Evolutionary conservation across 345 rosid species (phyloP).

Genomic region (Eucalyptus decipiens): DNA sequence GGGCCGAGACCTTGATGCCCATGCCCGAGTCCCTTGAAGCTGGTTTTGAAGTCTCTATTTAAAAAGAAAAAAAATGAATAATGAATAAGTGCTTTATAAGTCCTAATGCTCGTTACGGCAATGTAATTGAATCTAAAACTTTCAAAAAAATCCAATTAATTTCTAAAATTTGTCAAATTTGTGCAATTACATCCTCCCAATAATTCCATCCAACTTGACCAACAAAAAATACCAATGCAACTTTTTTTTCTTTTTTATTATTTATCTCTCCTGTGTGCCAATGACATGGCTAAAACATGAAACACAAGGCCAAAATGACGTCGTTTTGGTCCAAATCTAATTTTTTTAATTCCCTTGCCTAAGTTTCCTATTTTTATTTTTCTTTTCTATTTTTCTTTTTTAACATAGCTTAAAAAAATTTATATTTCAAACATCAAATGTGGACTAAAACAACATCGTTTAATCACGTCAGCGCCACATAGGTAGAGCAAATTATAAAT

Average conservation of each 20-base stretch:
- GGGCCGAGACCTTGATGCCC: accelerated
- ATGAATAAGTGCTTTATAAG: no score
- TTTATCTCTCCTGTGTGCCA: background rate
- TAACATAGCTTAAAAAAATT: background rate
- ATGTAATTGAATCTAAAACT: accelerated
- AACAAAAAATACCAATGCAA: accelerated
- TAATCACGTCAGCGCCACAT: accelerated
- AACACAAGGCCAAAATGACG: background rate
- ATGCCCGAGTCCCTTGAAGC: accelerated
- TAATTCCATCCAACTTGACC: background rate
- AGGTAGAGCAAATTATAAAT: no score
- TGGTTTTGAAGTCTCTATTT: background rate
- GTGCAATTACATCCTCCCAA: background rate
- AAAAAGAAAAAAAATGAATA: background rate
- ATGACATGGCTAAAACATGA: background rate
- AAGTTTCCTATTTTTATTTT: accelerated
- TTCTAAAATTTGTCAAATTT: no score
- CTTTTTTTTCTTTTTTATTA: no score
- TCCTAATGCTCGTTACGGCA: accelerated
- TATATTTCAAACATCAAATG: no score
- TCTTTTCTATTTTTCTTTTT: accelerated
- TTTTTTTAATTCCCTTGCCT: background rate
- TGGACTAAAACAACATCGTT: background rate
- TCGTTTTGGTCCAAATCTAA: accelerated
- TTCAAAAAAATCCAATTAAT: no score